Conservation (phyloP, 1,284 basidiomycete species). For the Apiotrichum sp. region DNA sequence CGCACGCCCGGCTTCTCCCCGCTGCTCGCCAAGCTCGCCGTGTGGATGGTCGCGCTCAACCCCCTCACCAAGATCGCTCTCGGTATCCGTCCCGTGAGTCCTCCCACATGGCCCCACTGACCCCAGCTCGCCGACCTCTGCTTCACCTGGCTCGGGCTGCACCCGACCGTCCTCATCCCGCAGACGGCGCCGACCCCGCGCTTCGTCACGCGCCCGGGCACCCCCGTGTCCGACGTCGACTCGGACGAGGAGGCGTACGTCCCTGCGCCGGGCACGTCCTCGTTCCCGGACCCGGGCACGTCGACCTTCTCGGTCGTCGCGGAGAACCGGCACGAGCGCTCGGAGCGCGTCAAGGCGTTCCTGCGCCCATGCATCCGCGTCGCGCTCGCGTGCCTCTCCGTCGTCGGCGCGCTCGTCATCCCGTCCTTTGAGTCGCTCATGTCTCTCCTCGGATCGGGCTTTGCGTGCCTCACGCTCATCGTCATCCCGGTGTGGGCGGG, state of each 20-base stretch:
- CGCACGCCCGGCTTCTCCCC: slow-evolving; percentile 68
- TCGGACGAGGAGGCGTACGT: slow-evolving; percentile 1
- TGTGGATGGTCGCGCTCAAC: slow-evolving; percentile 66
- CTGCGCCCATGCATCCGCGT: slow-evolving; percentile 58
- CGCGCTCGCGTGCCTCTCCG: slow-evolving; percentile 56
- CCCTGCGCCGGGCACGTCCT: slow-evolving; percentile 30
- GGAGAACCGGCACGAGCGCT: slow-evolving; percentile 26
- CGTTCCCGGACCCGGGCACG: slow-evolving; percentile 45
- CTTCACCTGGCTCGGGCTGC: slow-evolving; percentile 32
- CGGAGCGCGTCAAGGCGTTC: slow-evolving; percentile 48
- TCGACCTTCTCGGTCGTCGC: slow-evolving; percentile 53
- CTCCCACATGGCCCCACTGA: not conserved
- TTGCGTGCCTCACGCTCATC: slow-evolving; percentile 71
- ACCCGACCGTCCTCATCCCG: slow-evolving; percentile 37
- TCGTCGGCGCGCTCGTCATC: slow-evolving; percentile 66
- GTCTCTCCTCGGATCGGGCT: slow-evolving; percentile 77
- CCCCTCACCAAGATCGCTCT: slow-evolving; percentile 74
- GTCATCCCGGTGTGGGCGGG: slow-evolving; percentile 66
- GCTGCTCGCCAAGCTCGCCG: slow-evolving; percentile 63
- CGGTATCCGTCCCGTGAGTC: slow-evolving; percentile 67
- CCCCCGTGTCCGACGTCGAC: slow-evolving; percentile 6
- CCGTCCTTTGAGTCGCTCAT: slow-evolving; percentile 83
- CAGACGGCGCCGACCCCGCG: slow-evolving; percentile 23
- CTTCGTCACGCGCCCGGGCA: slow-evolving; percentile 25
- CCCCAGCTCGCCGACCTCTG: slow-evolving; percentile 35